These are phyloP conservation scores for Capsella rubella DNA, from an alignment of 441 rosid genomes.

Conservation along the genomic window DNA sequence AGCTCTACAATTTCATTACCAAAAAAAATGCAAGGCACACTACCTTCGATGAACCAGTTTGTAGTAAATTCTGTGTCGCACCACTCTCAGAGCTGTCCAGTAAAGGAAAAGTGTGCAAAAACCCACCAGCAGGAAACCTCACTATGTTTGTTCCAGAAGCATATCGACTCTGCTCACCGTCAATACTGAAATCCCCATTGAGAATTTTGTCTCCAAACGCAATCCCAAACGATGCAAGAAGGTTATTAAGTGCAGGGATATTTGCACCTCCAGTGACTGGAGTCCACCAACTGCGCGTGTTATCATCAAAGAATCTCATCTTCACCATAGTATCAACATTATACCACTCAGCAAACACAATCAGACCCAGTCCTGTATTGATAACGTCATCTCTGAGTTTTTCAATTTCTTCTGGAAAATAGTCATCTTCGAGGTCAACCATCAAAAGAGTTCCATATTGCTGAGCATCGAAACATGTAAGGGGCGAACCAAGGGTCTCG, in stretches of 20 bases:
- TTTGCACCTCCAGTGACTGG: slow-evolving; percentile 99
- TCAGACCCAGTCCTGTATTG: slow-evolving; percentile 81
- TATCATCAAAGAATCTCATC: slow-evolving; percentile 99
- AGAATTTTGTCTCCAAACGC: slow-evolving; percentile 97
- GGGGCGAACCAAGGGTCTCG: slow-evolving; percentile 97
- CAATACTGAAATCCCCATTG: slow-evolving; percentile 92
- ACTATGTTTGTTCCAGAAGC: slow-evolving; percentile 97
- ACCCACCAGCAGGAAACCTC: slow-evolving; percentile 93
- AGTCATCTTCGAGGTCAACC: slow-evolving; percentile 98
- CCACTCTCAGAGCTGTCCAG: slow-evolving; percentile 98
- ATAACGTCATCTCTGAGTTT: slow-evolving; percentile 85
- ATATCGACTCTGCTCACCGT: slow-evolving; percentile 97
- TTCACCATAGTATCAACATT: slow-evolving; percentile 98
- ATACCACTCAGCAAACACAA: slow-evolving; percentile 98
- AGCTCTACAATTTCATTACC: neutral
- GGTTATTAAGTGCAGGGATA: slow-evolving; percentile 92
- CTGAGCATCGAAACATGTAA: slow-evolving; percentile 94
- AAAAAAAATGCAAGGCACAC: slow-evolving; percentile 13
- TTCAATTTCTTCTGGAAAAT: slow-evolving; percentile 89
- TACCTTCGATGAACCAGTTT: slow-evolving; percentile 77
- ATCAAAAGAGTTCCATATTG: slow-evolving; percentile 95
- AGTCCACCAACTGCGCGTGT: slow-evolving; percentile 99
- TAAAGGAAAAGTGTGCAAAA: slow-evolving; percentile 84
- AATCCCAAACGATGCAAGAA: slow-evolving; percentile 94
- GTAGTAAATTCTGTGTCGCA: slow-evolving; percentile 84